Evolutionary conservation across 768 basidiomycete species (phyloP), one percentile per base, ranked within the genome.

Genomic region (Guyanaporus albipodus): DNA sequence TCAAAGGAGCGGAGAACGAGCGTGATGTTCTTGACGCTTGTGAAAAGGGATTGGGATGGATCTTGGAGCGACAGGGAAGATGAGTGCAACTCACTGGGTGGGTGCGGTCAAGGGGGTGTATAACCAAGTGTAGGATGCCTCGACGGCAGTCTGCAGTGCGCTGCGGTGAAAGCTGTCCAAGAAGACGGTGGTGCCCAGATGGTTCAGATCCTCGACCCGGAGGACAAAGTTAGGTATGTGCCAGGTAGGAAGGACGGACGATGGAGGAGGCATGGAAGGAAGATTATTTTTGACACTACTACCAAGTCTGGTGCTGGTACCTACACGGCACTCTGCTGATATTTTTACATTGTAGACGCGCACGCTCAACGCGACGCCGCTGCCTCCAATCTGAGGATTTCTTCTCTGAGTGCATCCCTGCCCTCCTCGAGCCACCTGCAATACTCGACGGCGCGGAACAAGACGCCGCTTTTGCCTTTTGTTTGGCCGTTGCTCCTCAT

Each of bases 401-500:
- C 91, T 26, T 75, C 73, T 50, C 69, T 68, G 35, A 95, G 71
- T 0, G 84, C 83, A 38, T 83, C 79, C 38, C 83, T 75, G 8
- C 88, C 86, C 58, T 91, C 82, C 60, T 92, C 90, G n/a, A 93
- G 69, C 86, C 86, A 94, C 28, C 72, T 76, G 59, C 85, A 82
- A 56, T 93, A 91, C 58, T 91, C 87, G 44, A 85, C 87, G 3
- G 91, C 89, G 29, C 89, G 80, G 62, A 91, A 90, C 37, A 95
- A 66, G 3, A 92, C 88, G 0, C 89, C 90, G 52, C 88, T 91
- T 73, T 95, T 95, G 28, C 90, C 89, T 65, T 91, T 91, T 37
- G 76, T 84, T 52, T 80, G 75, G 0, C 80, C 79, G 52, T 84
- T 85, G 40, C 74, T 81, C 14, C 78, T 54, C 22, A 66, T 78